phyloP scores from a whole-genome alignment of 192 early-diverging fungal genomes.

The Coemansia biformis region DNA sequence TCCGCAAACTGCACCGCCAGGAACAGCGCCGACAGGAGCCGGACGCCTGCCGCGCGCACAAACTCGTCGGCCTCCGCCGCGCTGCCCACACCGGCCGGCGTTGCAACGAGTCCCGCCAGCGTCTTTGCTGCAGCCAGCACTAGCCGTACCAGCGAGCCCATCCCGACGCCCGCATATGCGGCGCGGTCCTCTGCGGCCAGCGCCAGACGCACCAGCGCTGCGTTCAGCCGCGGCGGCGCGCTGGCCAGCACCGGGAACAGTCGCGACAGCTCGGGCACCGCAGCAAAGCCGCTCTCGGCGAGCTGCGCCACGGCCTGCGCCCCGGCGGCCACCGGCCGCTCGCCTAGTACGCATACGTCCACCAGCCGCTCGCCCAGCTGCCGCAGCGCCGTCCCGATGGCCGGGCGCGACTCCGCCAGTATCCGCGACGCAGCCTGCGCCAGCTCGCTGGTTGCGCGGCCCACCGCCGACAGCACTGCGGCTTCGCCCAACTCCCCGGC shows the following conservation, averaged over 20 bases:
- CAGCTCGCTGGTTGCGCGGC: constrained; percentile 8
- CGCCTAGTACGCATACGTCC: constrained; percentile 18
- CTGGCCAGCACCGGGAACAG: constrained; percentile 25
- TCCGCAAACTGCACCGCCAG: constrained; percentile 19
- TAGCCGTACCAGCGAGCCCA: no score
- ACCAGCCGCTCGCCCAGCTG: constrained; percentile 24
- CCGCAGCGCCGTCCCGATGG: constrained; percentile 19
- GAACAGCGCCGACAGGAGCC: constrained; percentile 23
- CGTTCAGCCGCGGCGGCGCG: constrained; percentile 14
- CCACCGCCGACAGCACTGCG: constrained; percentile 10
- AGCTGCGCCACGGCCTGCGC: constrained; percentile 15
- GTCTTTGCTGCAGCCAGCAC: no score
- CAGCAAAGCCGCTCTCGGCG: constrained; percentile 3
- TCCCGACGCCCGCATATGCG: no score
- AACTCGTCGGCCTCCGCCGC: no score
- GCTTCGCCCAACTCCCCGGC: not conserved
- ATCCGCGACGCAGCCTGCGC: no score
- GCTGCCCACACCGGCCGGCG: constrained; percentile 3
- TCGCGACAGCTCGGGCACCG: constrained; percentile 3
- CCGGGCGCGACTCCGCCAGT: no score
- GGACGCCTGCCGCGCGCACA: constrained; percentile 13
- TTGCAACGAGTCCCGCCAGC: not conserved
- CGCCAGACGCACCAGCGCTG: constrained; percentile 20
- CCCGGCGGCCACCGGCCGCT: constrained; percentile 25
- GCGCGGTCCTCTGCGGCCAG: no score